Evolutionary conservation across 202 grass and related monocot species (phyloP), one percentile per base, ranked within the genome.

Genomic region (Saccharum hybrid): DNA sequence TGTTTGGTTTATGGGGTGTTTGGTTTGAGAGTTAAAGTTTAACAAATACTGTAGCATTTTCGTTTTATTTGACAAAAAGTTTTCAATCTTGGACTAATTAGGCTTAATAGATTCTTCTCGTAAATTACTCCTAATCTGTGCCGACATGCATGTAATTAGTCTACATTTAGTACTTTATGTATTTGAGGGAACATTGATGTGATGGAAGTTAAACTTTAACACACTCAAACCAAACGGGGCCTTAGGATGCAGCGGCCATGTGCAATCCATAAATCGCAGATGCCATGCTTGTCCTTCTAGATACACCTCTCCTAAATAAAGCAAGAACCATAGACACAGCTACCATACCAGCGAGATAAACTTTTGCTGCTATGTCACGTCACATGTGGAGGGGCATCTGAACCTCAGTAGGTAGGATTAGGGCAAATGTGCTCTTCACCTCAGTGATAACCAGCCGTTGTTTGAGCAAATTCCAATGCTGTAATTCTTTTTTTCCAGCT

Each of bases 191-290:
- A 26, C 26, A 26, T 26, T 26, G 26, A 26, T 26, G 26, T 26
- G 26, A 26, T 26, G 26, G 26, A 26, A 26, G 26, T 26, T 26
- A 26, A 26, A 26, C 26, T 26, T 26, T 26, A 26, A 26, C 26
- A 26, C 26, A 26, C 26, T 26, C 26, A 26, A 26, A 26, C 26
- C 26, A 26, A 26, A 26, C 26, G 26, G 26, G 26, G 26, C 26
- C 26, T 26, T 52, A 34, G 52, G 30, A 8, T 60, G 69, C 84
- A 76, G 63, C 48, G 74, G 69, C 84, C 84, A 90, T 84, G 81
- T 87, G 85, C 28, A 3, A n/a, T 72, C 85, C 70, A 84, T 87
- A 84, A 90, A 84, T 67, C 64, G 3, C 63, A 81, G 45, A 87
- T 87, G 81, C 76, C 70, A 80, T 90, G 42, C 54, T 66, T 81